Evolutionary conservation across 208 protist genomes (phyloP), one percentile per base, ranked within the genome.

Genomic region (Wallacemonas sp.): DNA sequence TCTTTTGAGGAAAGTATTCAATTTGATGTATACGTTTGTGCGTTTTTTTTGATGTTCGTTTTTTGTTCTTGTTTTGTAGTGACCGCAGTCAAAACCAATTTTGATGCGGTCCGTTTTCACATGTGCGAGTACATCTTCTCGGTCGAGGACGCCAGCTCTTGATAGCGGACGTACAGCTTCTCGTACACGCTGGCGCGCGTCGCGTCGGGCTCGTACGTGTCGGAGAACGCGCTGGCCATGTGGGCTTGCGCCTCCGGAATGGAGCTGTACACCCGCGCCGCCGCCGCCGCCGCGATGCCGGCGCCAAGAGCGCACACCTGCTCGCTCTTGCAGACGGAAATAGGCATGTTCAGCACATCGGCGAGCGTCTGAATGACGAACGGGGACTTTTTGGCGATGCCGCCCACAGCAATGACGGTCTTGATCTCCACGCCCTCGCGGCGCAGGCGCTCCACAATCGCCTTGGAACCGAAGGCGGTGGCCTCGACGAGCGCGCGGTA

Each of bases 371-470:
- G 76, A 38, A 89, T 79, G 1, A 72, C 71, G 25, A 89, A 46
- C 12, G 78, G 72, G 0, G 79, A 82, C 65, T 81, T 84, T 42
- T 84, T 85, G 18, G 82, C 70, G 45, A 79, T 82, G 22, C 76
- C 82, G 11, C 79, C 82, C 12, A 89, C 79, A 3, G 79, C 78
- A 59, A 89, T 84, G 38, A 85, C 79, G 65, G 71, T 74, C 44
- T 83, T 73, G 41, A 89, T 89, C 54, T 74, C 76, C 1, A 89
- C 74, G 49, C 78, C 79, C 46, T 89, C 74, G 11, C 70, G 67
- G 23, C 68, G 67, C 36, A 89, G 77, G 25, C 68, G 72, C 23
- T 85, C 82, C 14, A 89, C 74, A 44, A 88, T 88, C 29, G 78
- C 78, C 32, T 70, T 64, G 3, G 78, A 88, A 3, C 82, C 76